These are phyloP conservation scores for Fusarium nygamai DNA, from an alignment of 2,329 filamentous ascomycete species.

Conservation along the genomic window DNA sequence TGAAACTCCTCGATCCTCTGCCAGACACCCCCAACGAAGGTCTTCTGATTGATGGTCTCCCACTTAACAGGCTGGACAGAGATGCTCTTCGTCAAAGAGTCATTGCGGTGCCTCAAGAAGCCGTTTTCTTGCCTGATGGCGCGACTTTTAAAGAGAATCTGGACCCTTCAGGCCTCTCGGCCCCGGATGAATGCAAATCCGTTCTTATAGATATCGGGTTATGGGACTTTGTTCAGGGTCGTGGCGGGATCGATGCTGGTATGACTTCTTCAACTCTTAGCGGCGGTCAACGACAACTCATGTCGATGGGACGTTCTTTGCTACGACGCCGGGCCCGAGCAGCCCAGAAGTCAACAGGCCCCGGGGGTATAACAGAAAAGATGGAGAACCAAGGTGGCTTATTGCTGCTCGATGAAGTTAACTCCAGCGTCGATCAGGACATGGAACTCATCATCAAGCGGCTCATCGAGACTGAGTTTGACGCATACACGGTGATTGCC, in stretches of 20 bases:
- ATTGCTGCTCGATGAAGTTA: slow-evolving; percentile 56
- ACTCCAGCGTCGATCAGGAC: slow-evolving; percentile 52
- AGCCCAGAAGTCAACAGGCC: background rate
- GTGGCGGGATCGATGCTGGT: slow-evolving; percentile 47
- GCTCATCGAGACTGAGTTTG: slow-evolving; percentile 53
- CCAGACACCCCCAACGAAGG: slow-evolving; percentile 17
- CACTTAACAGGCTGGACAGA: slow-evolving; percentile 52
- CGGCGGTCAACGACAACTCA: slow-evolving; percentile 71
- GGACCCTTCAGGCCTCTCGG: slow-evolving; percentile 50
- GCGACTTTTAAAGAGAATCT: slow-evolving; percentile 54
- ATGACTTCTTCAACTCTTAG: slow-evolving; percentile 61
- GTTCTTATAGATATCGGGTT: slow-evolving; percentile 50
- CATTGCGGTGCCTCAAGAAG: slow-evolving; percentile 63
- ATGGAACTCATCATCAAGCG: slow-evolving; percentile 55
- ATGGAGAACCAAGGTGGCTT: slow-evolving; percentile 34
- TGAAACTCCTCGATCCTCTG: slow-evolving; percentile 54
- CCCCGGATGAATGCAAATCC: slow-evolving; percentile 44
- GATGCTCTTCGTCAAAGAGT: slow-evolving; percentile 56
- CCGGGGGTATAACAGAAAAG: background rate
- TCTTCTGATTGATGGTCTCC: slow-evolving; percentile 55
- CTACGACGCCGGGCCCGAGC: slow-evolving; percentile 49
- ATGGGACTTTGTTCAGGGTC: slow-evolving; percentile 44
- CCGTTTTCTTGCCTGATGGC: slow-evolving; percentile 59
- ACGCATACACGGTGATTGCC: slow-evolving; percentile 62
- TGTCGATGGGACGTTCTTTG: slow-evolving; percentile 69